Evolutionary conservation across 306 rosid genomes (phyloP).

Genomic region (Psophocarpus tetragonolobus): DNA sequence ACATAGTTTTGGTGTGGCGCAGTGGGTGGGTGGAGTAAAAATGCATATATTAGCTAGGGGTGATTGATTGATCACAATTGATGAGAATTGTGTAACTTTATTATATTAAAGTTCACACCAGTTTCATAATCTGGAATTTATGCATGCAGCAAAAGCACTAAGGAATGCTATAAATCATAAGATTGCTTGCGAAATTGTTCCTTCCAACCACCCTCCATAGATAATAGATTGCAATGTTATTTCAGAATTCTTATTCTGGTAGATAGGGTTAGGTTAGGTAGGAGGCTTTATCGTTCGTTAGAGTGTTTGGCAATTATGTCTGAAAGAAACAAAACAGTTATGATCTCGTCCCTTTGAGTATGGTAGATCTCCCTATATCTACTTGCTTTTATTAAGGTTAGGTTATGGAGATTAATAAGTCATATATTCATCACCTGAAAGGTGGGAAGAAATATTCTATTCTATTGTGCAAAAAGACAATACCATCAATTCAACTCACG

Average conservation of each 20-base stretch:
- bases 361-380: slow-evolving; percentile 17
- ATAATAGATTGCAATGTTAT: slow-evolving; percentile 29
- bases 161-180: neutral
- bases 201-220: slow-evolving; percentile 31
- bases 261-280: slow-evolving; percentile 35
- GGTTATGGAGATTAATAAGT: neutral
- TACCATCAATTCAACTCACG: neutral
- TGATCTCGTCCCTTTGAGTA: neutral
- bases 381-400: slow-evolving; percentile 21
- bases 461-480: slow-evolving; percentile 12
- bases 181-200: slow-evolving; percentile 22
- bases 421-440: slow-evolving; percentile 17
- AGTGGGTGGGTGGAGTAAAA: slow-evolving; percentile 9
- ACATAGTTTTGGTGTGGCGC: slow-evolving; percentile 23
- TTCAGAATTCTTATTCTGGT: slow-evolving; percentile 22
- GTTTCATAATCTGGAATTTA: slow-evolving; percentile 37
- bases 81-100: slow-evolving; percentile 22
- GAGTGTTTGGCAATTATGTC: slow-evolving; percentile 13
- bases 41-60: neutral
- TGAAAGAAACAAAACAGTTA: slow-evolving; percentile 1
- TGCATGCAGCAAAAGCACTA: slow-evolving; percentile 30
- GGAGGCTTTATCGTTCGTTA: slow-evolving; percentile 24
- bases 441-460: slow-evolving; percentile 18
- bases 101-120: slow-evolving; percentile 1
- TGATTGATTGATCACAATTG: slow-evolving; percentile 28